Base-by-base conservation (phyloP, 352 stramenopile genomes). In the Thraustochytrium sp. region DNA sequence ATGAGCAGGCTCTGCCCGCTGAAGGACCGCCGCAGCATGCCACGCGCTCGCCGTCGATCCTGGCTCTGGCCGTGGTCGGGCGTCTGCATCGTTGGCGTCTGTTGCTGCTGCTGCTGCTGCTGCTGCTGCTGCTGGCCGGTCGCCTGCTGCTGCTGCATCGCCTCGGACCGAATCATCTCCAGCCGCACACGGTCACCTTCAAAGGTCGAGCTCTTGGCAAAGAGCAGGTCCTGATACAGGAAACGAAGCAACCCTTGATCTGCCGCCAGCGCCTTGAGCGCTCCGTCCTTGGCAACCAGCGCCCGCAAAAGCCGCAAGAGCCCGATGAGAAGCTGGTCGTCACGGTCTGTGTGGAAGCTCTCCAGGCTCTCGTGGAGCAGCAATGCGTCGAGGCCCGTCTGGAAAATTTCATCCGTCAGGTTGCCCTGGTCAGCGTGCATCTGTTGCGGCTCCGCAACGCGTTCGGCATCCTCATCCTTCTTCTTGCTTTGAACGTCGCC, bases 141-240 rank as follows among this genome's bases (percentile, higher is more conserved):
- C 1, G 34, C 59, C 5, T 29, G 23, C 36, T 72, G 36, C 9
- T 72, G 42, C 59, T 72, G 59, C 36, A 21, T 21, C 36, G 59
- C 59, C 36, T 72, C 59, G 16, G 59, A 72, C 26, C 59, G 59
- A 29, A 72, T 75, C 37, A 51, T 75, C 37, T 75, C 62, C 31
- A 75, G 21, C 5, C 40, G 37, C 11, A 16, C 37, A 16, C 62
- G 62, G 40, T 75, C 62, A 9, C 62, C 62, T n/a, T 75, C 62
- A 18, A 54, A 75, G 3, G 38, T 54, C n/a, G 26, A 54, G 36
- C 37, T 75, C 11, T 55, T 51, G 9, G 68, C 68, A 34, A 80
- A 80, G 3, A 80, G 26, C 5, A 80, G 31, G 37, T 80, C 68
- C n/a, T 80, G 68, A 72, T 80, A 80, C 31, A 80, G 38, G 11